A percentile compares a stretch with the other conserved stretches of the same genome.
Evolutionary conservation across 371 early-diverging fungal genomes (phyloP).

Genomic region (Mucor irregularis): DNA sequence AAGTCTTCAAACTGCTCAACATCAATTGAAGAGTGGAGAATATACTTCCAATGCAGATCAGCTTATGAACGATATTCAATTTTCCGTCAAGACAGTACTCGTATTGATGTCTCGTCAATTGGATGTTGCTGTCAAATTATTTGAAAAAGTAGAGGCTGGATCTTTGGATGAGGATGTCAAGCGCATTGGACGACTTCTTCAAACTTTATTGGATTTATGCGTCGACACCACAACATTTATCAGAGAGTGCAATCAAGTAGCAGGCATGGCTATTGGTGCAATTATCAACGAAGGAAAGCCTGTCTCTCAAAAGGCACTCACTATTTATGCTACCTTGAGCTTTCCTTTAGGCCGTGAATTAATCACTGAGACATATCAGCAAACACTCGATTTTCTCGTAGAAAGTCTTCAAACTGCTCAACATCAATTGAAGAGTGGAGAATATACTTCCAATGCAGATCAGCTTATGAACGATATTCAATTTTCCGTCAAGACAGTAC

Average conservation of each 20-base stretch:
- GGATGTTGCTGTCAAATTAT: constrained; percentile 10
- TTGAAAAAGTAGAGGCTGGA: constrained; percentile 9
- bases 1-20: constrained; percentile 9
- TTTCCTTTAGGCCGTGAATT: constrained; percentile 36
- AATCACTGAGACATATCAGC: constrained; percentile 15
- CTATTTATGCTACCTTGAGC: constrained; percentile 42
- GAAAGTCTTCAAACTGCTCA: constrained; percentile 9
- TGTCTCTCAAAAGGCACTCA: constrained; percentile 38
- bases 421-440: constrained; percentile 8
- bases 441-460: constrained; percentile 5
- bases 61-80: constrained; percentile 43
- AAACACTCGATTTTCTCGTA: constrained; percentile 25
- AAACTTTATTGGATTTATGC: constrained; percentile 32
- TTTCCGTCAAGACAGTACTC: constrained; percentile 39
- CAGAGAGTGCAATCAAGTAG: constrained; percentile 51
- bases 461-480: constrained; percentile 45
- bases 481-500: constrained; percentile 37
- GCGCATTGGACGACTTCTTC: constrained; percentile 17
- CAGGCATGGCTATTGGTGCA: constrained; percentile 51
- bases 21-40: too few species aligned
- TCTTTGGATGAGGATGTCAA: constrained; percentile 10
- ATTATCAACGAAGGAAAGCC: constrained; percentile 34
- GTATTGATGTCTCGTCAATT: constrained; percentile 39
- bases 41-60: constrained; percentile 28
- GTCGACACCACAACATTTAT: constrained; percentile 29